phyloP scores from a whole-genome alignment of 345 rosid genomes.

The Linum tenue region DNA sequence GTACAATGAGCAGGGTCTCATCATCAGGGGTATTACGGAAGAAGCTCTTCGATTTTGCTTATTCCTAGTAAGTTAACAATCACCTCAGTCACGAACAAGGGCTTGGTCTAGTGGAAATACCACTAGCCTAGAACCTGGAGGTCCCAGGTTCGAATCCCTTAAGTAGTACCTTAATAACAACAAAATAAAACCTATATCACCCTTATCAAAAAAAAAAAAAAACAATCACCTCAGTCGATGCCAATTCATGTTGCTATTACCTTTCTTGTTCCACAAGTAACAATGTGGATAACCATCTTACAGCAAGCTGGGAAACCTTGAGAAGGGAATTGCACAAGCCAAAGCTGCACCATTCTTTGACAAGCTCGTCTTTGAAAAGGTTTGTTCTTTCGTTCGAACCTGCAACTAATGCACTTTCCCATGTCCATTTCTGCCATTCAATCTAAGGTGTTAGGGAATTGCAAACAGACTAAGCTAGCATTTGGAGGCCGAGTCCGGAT shows the following conservation, averaged over 20 bases:
- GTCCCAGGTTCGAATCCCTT: no score
- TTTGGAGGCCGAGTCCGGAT: slow-evolving; percentile 78
- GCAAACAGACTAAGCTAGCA: slow-evolving; percentile 54
- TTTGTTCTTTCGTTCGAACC: slow-evolving; percentile 1
- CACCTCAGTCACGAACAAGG: not conserved
- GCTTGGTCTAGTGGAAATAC: no score
- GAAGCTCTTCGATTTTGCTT: slow-evolving; percentile 63
- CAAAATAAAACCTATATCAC: no score
- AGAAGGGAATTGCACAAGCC: slow-evolving; percentile 65
- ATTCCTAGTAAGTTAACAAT: slow-evolving; percentile 53
- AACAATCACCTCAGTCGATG: no score
- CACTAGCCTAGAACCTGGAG: no score
- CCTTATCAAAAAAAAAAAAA: no score
- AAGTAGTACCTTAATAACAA: no score
- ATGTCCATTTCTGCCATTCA: no score
- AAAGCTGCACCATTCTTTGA: slow-evolving; percentile 80
- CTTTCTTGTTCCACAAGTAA: slow-evolving; percentile 8
- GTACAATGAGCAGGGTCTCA: slow-evolving; percentile 53
- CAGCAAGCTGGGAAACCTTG: slow-evolving; percentile 72
- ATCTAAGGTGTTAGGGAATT: not conserved
- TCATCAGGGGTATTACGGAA: slow-evolving; percentile 56
- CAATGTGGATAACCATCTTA: slow-evolving; percentile 16
- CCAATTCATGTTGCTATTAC: not conserved
- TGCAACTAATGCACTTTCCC: no score
- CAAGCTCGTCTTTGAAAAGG: slow-evolving; percentile 74